Evolutionary conservation across 805 yeast genomes (phyloP).

Genomic region (Komagataella pseudopastoris): DNA sequence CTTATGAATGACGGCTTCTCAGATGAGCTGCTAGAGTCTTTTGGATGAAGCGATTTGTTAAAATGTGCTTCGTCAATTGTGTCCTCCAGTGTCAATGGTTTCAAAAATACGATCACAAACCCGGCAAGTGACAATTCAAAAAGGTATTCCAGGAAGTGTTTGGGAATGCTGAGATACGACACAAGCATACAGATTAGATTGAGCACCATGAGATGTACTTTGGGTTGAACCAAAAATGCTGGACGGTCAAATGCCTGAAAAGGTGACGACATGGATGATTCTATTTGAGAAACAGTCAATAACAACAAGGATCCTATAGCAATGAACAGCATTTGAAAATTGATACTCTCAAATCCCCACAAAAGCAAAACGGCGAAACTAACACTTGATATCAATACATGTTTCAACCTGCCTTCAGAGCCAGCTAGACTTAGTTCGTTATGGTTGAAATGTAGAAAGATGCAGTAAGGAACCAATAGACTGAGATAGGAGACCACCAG

Average conservation of each 20-base stretch:
- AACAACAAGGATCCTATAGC: constrained; percentile 16
- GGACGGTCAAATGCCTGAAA: constrained; percentile 4
- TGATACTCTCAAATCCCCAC: constrained; percentile 8
- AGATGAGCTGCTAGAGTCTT: neutral
- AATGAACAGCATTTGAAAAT: constrained; percentile 16
- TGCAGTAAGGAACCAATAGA: constrained; percentile 1
- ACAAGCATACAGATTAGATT: too few species aligned
- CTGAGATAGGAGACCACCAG: constrained; percentile 1
- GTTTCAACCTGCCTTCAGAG: neutral
- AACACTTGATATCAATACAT: neutral
- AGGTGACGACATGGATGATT: constrained; percentile 8
- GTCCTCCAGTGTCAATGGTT: neutral
- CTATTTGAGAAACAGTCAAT: constrained; percentile 15
- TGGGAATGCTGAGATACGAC: neutral
- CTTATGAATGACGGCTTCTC: constrained; percentile 7
- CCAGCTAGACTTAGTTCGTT: neutral
- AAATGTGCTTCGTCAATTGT: neutral
- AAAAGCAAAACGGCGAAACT: constrained; percentile 4
- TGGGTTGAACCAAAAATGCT: constrained; percentile 4
- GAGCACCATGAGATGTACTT: neutral
- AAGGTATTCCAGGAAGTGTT: neutral
- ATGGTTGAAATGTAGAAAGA: neutral
- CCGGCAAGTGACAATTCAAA: neutral
- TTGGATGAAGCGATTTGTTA: too few species aligned
- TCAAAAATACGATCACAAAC: neutral